phyloP scores from a whole-genome alignment of 306 rosid species.

The Mucuna pruriens region DNA sequence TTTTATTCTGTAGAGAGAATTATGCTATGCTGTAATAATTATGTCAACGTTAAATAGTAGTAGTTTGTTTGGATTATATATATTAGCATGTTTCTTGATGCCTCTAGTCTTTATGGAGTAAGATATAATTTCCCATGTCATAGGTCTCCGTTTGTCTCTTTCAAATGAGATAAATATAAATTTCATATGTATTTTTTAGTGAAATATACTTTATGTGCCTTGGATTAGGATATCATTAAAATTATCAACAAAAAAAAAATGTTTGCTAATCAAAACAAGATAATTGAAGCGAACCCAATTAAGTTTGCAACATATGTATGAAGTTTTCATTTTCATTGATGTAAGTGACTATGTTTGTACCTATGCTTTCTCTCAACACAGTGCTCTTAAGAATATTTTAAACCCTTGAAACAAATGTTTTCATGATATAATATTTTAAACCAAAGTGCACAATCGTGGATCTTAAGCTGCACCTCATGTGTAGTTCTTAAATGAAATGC shows the following conservation, averaged over 20 bases:
- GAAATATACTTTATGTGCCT: no score
- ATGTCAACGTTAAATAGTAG: background rate
- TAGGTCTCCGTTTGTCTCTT: no score
- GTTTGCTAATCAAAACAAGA: background rate
- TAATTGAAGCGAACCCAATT: background rate
- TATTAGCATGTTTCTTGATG: background rate
- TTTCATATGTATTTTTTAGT: no score
- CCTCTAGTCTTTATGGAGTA: no score
- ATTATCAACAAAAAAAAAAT: no score
- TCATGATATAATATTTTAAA: background rate
- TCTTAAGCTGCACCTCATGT: background rate
- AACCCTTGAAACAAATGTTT: background rate
- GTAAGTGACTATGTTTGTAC: background rate
- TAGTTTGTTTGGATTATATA: background rate
- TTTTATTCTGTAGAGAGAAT: background rate
- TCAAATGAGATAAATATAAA: no score
- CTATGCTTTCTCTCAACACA: background rate
- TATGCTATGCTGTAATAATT: conserved; percentile 12
- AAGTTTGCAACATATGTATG: background rate
- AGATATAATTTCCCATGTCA: no score
- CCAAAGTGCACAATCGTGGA: background rate
- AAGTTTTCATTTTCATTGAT: background rate
- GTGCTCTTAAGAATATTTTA: background rate
- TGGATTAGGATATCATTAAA: no score
- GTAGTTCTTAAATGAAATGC: background rate